Evolutionary conservation across 768 basidiomycete species (phyloP).

Genomic region (Heimioporus sp.): DNA sequence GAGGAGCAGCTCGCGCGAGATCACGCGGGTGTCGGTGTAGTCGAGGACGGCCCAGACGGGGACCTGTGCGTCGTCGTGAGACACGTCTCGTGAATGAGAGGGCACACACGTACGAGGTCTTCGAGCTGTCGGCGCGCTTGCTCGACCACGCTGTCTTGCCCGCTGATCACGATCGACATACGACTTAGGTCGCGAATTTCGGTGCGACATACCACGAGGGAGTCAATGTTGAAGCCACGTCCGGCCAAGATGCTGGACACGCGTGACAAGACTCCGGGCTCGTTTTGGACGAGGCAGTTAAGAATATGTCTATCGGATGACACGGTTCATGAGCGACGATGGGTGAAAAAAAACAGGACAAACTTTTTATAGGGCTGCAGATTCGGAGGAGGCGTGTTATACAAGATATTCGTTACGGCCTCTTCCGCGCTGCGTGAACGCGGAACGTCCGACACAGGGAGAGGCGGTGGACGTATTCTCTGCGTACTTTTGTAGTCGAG

Average conservation of each 20-base stretch:
- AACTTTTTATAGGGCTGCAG: constrained; percentile 92
- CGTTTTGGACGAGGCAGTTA: constrained; percentile 98
- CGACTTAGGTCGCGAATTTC: constrained; percentile 95
- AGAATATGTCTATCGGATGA: constrained; percentile 72
- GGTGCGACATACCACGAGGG: constrained; percentile 95
- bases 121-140: constrained; percentile 95
- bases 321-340: neutral
- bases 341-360: constrained; percentile 13
- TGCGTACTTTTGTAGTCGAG: constrained; percentile 86
- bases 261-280: constrained; percentile 97
- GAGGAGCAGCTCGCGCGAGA: constrained; percentile 91
- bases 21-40: constrained; percentile 90
- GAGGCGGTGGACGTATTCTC: constrained; percentile 71
- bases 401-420: constrained; percentile 95
- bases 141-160: constrained; percentile 97
- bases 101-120: constrained; percentile 69
- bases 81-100: neutral
- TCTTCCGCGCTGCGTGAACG: constrained; percentile 86
- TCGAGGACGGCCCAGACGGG: constrained; percentile 99
- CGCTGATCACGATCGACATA: constrained; percentile 96
- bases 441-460: constrained; percentile 84
- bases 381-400: constrained; percentile 92
- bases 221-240: constrained; percentile 98
- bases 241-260: constrained; percentile 97
- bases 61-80: constrained; percentile 51